Conservation (phyloP, 164 flowering plant species). For the Amborella trichopoda region DNA sequence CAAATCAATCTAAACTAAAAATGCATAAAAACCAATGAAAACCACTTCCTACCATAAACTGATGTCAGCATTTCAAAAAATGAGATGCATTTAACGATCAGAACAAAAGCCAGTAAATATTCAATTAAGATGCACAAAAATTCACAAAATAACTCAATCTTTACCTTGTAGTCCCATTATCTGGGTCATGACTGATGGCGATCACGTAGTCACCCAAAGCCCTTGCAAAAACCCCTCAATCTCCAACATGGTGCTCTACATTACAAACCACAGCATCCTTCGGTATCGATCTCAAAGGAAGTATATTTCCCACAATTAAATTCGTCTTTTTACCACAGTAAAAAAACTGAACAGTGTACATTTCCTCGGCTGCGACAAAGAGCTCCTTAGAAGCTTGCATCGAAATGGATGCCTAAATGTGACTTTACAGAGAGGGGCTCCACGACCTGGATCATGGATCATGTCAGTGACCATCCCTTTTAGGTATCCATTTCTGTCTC, state of each 20-base stretch:
- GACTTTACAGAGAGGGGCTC: too few species aligned
- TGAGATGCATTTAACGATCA: neutral
- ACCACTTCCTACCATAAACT: neutral
- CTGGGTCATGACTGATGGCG: slow-evolving; percentile 4
- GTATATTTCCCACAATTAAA: slow-evolving; percentile 6
- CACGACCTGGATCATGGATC: slow-evolving; percentile 3
- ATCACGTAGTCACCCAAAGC: slow-evolving; percentile 6
- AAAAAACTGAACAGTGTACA: slow-evolving; percentile 8
- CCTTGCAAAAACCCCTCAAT: slow-evolving; percentile 8
- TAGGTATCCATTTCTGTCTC: slow-evolving; percentile 4
- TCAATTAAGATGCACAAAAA: neutral
- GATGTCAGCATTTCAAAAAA: too few species aligned
- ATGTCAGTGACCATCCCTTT: slow-evolving; percentile 1
- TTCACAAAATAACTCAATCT: neutral
- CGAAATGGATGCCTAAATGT: too few species aligned
- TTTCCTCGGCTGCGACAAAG: too few species aligned
- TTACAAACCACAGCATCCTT: slow-evolving; percentile 8
- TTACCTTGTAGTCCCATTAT: slow-evolving; percentile 3
- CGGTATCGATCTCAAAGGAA: slow-evolving; percentile 5
- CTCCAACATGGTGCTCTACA: slow-evolving; percentile 10
- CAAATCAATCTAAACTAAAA: too few species aligned
- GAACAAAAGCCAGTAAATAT: neutral
- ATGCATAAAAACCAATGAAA: neutral
- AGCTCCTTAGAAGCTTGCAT: too few species aligned
- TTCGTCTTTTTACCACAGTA: slow-evolving; percentile 10